Conservation (phyloP, 2,329 filamentous ascomycete genomes). For the Fusarium mangiferae region DNA sequence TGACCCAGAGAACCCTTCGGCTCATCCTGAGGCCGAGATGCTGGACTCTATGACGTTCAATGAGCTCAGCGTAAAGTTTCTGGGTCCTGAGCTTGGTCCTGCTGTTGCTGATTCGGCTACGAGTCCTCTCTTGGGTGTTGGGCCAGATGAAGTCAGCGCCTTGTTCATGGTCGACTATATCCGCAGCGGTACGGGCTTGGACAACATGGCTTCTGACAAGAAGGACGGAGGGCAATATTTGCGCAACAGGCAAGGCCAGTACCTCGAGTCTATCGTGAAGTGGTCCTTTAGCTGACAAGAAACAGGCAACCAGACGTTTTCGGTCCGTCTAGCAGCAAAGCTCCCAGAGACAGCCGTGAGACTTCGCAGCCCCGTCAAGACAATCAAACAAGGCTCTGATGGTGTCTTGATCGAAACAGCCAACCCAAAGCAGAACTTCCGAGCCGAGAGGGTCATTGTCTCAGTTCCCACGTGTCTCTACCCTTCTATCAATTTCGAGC, state of each 20-base stretch:
- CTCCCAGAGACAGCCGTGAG: slow-evolving; percentile 23
- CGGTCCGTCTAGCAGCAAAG: slow-evolving; percentile 19
- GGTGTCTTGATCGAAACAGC: slow-evolving; percentile 27
- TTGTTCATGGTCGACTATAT: slow-evolving; percentile 37
- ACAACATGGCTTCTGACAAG: slow-evolving; percentile 32
- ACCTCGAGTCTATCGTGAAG: no score
- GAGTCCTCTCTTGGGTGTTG: slow-evolving; percentile 29
- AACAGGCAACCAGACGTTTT: slow-evolving; percentile 29
- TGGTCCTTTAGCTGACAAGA: not conserved
- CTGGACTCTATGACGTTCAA: slow-evolving; percentile 20
- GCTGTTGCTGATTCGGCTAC: slow-evolving; percentile 8
- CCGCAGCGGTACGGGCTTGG: slow-evolving; percentile 31
- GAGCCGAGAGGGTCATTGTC: slow-evolving; percentile 40
- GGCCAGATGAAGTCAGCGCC: slow-evolving; percentile 32
- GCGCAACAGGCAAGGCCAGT: slow-evolving; percentile 37
- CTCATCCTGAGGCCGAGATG: slow-evolving; percentile 11
- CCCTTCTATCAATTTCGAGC: slow-evolving; percentile 36
- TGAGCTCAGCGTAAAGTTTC: slow-evolving; percentile 1
- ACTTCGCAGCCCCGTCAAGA: slow-evolving; percentile 28
- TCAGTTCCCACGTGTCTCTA: slow-evolving; percentile 43
- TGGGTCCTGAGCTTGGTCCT: slow-evolving; percentile 12
- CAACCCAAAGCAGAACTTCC: slow-evolving; percentile 14
- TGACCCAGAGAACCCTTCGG: slow-evolving; percentile 9
- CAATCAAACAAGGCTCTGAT: slow-evolving; percentile 24
- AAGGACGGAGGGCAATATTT: slow-evolving; percentile 39